Base-by-base conservation (phyloP, 768 basidiomycete species). In the Tephrocybe sp. region DNA sequence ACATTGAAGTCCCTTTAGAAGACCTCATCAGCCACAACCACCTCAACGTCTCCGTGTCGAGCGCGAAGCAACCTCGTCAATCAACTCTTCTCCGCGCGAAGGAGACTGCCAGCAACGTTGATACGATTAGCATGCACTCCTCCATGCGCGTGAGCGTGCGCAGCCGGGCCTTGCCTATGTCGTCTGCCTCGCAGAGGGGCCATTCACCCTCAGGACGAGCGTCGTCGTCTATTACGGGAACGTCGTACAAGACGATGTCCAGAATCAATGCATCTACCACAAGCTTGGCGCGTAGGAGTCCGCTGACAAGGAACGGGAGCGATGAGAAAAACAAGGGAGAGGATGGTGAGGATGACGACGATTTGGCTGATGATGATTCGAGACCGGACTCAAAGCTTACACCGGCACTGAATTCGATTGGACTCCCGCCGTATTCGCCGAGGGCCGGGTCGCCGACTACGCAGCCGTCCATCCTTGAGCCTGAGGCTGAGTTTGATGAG, bases 361-460 rank as follows among this genome's bases (percentile, higher is more conserved):
- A 73, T 52, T 69, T 73, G 26, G 42, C n/a, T n/a, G n/a, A n/a
- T n/a, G 58, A 60, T n/a, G 72, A 73, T 52, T 70, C 73, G 26
- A 66, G 83, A 15, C 88, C 88, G 2, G 88, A 90, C 57, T 89
- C 86, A 4, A 89, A 90, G 60, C 72, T 89, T 8, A 86, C 85
- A 2, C 86, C 86, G 17, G 73, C 61, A 30, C 48, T 66, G 20
- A 49, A 63, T 10, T 56, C 60, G 4, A 48, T 60, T 15, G 52
- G 44, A 15, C 48, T 59, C 32, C 51, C 59, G 17, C 38, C 56
- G 17, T 58, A 53, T 33, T 48, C 44, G 20, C 43, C 56, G 12
- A 54, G 50, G 34, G 56, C 49, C 20, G 43, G 48, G 24, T 62
- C 60, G 24, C 61, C 57, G 18, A 58, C 42, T 28, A 50, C 45